Evolutionary conservation across 352 stramenopile genomes (phyloP), one percentile per base, ranked within the genome.

Genomic region (Chrysophaeum taylorii): DNA sequence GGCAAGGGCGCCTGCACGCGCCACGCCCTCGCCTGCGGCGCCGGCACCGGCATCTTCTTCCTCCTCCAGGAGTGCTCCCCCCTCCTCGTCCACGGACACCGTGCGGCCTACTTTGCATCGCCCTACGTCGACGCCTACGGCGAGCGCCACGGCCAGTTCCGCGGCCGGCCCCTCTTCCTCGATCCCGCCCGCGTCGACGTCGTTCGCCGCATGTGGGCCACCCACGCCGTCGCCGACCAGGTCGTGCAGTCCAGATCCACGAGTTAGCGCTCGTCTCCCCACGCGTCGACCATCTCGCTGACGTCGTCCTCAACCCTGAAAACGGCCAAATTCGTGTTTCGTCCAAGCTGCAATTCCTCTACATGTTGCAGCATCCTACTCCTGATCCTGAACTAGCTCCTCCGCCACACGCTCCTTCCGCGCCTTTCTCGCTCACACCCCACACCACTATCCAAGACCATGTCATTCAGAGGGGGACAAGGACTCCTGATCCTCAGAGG

Each of bases 111-210:
- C 54, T 76, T 87, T n/a, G 78, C 82, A 41, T 87, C 81, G 72
- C 81, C 81, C 25, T 89, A 87, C 66, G 84, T 88, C 27, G 84
- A 89, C 71, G 84, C 74, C 72, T 78, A 88, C 64, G 81, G 81
- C 5, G 84, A 89, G 78, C 9, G 45, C 9, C 87, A 82, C 29
- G 82, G 82, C 7, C 80, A 87, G 53, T 88, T 85, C 64, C 74
- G 82, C 64, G 84, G 84, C 29, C 70, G 82, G 23, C 84, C 84
- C 38, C 71, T 89, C 27, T 87, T 85, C 74, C 64, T 89, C n/a
- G 81, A 87, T 75, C 18, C 81, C 2, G 73, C 81, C 61, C 70
- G 84, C 45, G 86, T 85, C 42, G 64, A 77, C 53, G 77, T 86
- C 37, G 71, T 87, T 31, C 74, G 76, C 29, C 78, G 81, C 52